phyloP scores from a whole-genome alignment of 352 stramenopile genomes.

The Globisporangium polare region DNA sequence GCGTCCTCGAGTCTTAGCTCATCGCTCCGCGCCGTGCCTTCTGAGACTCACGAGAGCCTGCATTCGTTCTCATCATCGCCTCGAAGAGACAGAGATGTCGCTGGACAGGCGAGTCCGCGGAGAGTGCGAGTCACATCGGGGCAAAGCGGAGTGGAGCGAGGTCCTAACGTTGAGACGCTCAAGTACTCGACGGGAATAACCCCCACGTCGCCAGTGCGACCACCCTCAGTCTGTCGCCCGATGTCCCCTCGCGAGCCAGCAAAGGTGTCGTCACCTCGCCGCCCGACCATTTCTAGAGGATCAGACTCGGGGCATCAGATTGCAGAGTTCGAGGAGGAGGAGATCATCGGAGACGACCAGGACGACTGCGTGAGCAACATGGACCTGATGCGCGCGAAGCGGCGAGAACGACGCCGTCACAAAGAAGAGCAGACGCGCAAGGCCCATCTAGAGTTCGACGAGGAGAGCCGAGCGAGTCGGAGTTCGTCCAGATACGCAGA shows the following conservation, averaged over 20 bases:
- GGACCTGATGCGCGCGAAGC: slow-evolving; percentile 9
- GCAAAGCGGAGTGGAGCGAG: background rate
- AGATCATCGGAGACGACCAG: slow-evolving; percentile 25
- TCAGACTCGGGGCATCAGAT: slow-evolving; percentile 8
- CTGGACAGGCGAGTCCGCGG: slow-evolving; percentile 24
- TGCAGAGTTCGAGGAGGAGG: slow-evolving; percentile 41
- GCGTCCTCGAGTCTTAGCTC: background rate
- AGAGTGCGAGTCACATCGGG: slow-evolving; percentile 17
- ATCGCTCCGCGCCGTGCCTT: background rate
- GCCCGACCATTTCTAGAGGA: background rate
- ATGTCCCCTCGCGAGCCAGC: slow-evolving; percentile 5
- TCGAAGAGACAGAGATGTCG: background rate
- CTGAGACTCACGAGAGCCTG: background rate
- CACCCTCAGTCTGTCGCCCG: background rate
- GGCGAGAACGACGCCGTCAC: background rate
- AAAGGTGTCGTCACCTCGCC: slow-evolving; percentile 10
- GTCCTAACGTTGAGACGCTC: slow-evolving; percentile 8
- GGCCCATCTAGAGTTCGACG: slow-evolving; percentile 3
- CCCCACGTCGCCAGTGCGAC: background rate
- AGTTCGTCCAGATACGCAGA: slow-evolving; percentile 21
- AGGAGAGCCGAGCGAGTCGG: slow-evolving; percentile 16
- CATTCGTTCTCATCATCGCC: background rate
- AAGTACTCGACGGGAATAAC: background rate
- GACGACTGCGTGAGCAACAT: slow-evolving; percentile 8
- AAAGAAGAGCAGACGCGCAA: slow-evolving; percentile 10